Evolutionary conservation across 176 grass and related monocot species (phyloP), one percentile per base, ranked within the genome.

Genomic region (Saccharum officinarum): DNA sequence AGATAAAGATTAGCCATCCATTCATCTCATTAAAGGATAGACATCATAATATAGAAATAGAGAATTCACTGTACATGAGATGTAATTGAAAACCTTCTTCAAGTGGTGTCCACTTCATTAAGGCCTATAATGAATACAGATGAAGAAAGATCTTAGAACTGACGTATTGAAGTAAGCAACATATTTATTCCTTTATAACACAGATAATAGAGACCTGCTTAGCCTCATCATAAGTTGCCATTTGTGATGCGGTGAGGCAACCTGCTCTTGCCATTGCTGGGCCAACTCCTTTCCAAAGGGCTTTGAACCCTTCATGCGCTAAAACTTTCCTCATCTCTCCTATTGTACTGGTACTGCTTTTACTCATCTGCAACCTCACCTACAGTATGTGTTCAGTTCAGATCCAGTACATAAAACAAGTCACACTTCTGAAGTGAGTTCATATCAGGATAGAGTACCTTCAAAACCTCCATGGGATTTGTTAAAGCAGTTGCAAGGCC

Each of bases 231-330:
- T 95, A 98, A 83, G 96, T 98, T 85, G 91, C 96, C 89, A 95
- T 78, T 83, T 98, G 96, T 85, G 96, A 98, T 79, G 96, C 96
- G 16, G 93, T 98, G 16, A 98, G 89, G 77, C 91, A 95, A 37
- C 91, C 90, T 22, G 96, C 93, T 92, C 96, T 87, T 87, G 82
- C 75, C 93, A 98, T 98, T 86, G 96, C 96, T 82, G 96, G 96
- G 18, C 93, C 91, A 86, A 98, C 96, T 80, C 96, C 96, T 95
- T 94, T 98, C 96, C 96, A 98, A 86, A 98, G 91, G 64, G 87
- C 96, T 82, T 77, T 84, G 26, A 93, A 22, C 41, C 96, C 93
- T 90, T 98, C 96, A 73, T 87, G 83, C 66, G 91, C 75, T 69
- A 95, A 6, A 81, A 98, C 90, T 89, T 87, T 90, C 66, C 79